Percentiles rank a stretch among this genome's conserved stretches.
These are phyloP conservation scores for Nemania serpens DNA, from an alignment of 2,329 filamentous ascomycete species.

Conservation along the genomic window DNA sequence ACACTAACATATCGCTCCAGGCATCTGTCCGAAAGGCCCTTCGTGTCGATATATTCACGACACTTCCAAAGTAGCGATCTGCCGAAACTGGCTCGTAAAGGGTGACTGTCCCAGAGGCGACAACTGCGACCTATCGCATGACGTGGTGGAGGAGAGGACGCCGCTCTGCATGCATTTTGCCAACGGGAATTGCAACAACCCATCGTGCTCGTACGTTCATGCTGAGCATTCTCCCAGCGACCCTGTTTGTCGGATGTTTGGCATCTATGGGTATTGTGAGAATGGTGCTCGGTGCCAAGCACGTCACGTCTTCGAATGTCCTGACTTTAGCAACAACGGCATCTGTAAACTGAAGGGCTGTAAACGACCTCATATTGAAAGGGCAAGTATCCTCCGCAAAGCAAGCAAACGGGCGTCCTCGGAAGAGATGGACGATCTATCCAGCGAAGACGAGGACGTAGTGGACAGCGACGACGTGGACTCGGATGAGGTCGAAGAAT, in stretches of 20 bases:
- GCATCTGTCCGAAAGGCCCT: slow-evolving; percentile 82
- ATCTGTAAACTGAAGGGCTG: slow-evolving; percentile 81
- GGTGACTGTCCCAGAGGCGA: slow-evolving; percentile 77
- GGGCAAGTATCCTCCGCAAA: slow-evolving; percentile 78
- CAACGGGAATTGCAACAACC: slow-evolving; percentile 86
- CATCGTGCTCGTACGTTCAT: slow-evolving; percentile 86
- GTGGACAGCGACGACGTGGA: slow-evolving; percentile 79
- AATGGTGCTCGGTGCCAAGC: slow-evolving; percentile 77
- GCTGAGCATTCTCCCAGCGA: slow-evolving; percentile 76
- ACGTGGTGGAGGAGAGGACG: slow-evolving; percentile 79
- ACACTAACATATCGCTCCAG: slow-evolving; percentile 60
- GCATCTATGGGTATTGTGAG: slow-evolving; percentile 84
- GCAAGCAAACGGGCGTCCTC: slow-evolving; percentile 54
- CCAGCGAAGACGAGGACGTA: slow-evolving; percentile 75
- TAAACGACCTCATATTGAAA: slow-evolving; percentile 84
- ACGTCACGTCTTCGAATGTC: slow-evolving; percentile 90
- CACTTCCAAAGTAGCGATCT: slow-evolving; percentile 82
- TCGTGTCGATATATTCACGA: slow-evolving; percentile 84
- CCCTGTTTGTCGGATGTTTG: slow-evolving; percentile 83
- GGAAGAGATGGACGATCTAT: slow-evolving; percentile 69
- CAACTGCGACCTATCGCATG: slow-evolving; percentile 89
- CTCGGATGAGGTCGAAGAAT: slow-evolving; percentile 74
- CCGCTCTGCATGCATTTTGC: slow-evolving; percentile 90
- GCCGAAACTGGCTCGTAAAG: slow-evolving; percentile 83
- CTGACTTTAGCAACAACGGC: slow-evolving; percentile 91